Conservation (phyloP, 2,329 filamentous ascomycete genomes). For the Curvularia hawaiiensis region DNA sequence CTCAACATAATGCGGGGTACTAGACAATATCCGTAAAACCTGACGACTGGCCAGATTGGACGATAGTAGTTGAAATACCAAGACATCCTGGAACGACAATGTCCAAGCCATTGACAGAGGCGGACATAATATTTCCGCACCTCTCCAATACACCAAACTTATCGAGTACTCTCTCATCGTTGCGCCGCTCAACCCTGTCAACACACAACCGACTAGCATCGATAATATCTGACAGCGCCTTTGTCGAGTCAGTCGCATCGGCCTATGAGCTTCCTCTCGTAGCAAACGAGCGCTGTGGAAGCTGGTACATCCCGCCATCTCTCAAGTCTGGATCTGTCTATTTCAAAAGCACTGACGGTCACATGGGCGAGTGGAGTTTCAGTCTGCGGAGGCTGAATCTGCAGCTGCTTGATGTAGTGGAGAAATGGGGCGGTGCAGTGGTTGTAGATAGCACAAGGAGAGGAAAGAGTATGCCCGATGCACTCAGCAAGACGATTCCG, state of each 20-base stretch:
- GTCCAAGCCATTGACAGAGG: slow-evolving; percentile 34
- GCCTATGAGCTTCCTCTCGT: slow-evolving; percentile 71
- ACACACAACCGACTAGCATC: slow-evolving; percentile 82
- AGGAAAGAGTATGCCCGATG: slow-evolving; percentile 96
- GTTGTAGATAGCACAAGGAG: slow-evolving; percentile 92
- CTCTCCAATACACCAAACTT: slow-evolving; percentile 67
- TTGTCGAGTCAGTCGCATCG: slow-evolving; percentile 67
- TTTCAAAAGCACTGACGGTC: slow-evolving; percentile 98
- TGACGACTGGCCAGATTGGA: background rate
- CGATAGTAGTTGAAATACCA: background rate
- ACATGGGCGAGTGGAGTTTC: slow-evolving; percentile 89
- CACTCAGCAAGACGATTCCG: slow-evolving; percentile 89
- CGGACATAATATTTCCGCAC: slow-evolving; percentile 60
- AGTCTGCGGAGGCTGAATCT: slow-evolving; percentile 84
- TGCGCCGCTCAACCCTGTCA: slow-evolving; percentile 77
- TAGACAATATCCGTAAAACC: background rate
- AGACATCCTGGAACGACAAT: slow-evolving; percentile 16
- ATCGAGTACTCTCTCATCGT: slow-evolving; percentile 67
- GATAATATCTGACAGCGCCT: slow-evolving; percentile 75
- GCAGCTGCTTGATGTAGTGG: slow-evolving; percentile 74
- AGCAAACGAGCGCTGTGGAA: slow-evolving; percentile 93
- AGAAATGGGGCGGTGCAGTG: slow-evolving; percentile 73
- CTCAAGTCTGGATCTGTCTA: slow-evolving; percentile 77
- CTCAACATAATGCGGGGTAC: slow-evolving; percentile 12
- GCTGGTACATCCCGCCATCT: slow-evolving; percentile 82